Conservation (phyloP, 805 yeast species). For the Kodamaea leandrae region DNA sequence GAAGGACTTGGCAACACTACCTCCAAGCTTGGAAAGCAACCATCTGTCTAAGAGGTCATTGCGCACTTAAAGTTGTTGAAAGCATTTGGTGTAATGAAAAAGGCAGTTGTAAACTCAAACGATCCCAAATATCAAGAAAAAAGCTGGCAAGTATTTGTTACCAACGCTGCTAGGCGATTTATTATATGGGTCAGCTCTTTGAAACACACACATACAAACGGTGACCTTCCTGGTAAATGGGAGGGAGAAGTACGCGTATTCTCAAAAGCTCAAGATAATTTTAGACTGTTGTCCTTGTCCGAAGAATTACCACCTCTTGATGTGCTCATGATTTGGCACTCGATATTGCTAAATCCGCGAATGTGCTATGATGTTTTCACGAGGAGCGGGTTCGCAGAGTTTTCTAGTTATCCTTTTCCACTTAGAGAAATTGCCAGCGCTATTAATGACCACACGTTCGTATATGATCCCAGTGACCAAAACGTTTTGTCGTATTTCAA, state of each 20-base stretch:
- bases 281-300: constrained; percentile 5
- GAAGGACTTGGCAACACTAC: no score
- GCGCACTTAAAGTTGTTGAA: constrained; percentile 24
- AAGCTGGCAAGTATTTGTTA: constrained; percentile 23
- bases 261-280: neutral
- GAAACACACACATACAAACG: no score
- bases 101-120: neutral
- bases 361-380: constrained; percentile 16
- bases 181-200: constrained; percentile 19
- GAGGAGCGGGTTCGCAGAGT: constrained; percentile 15
- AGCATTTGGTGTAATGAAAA: constrained; percentile 22
- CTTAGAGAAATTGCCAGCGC: constrained; percentile 10
- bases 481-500: constrained; percentile 6
- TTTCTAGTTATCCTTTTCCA: constrained; percentile 21
- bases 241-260: neutral
- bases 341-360: constrained; percentile 20
- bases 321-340: constrained; percentile 24
- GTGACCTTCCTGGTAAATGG: no score
- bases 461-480: constrained; percentile 12
- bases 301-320: constrained; percentile 28
- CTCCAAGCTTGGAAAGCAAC: no score
- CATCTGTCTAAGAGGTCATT: no score
- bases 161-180: constrained; percentile 25
- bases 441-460: constrained; percentile 14
- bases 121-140: constrained; percentile 11